Percentiles rank a stretch among this genome's conserved stretches.
These are phyloP conservation scores for Claviceps humidiphila DNA, from an alignment of 2,329 filamentous ascomycete genomes.

Conservation along the genomic window DNA sequence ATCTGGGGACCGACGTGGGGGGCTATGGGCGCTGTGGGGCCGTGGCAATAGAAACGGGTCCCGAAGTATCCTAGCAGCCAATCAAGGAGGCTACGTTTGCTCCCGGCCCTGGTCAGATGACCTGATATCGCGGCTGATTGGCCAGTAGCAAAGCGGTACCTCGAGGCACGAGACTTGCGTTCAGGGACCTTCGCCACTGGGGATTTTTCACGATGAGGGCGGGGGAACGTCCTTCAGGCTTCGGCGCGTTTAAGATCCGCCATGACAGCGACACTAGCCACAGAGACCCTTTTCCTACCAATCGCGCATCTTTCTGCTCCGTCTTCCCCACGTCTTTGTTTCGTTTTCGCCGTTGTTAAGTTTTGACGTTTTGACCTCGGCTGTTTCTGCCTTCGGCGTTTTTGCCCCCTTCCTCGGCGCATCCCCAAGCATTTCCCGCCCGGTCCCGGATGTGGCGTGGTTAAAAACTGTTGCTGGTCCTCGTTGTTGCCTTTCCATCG, in stretches of 20 bases:
- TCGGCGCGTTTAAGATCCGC: too few relatives aligned
- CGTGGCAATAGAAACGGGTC: too few relatives aligned
- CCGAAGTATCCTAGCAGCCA: neutral
- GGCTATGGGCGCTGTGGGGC: neutral
- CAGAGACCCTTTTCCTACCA: too few relatives aligned
- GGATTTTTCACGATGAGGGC: too few relatives aligned
- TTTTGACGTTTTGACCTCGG: neutral
- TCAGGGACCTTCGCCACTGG: too few relatives aligned
- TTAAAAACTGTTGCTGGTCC: conserved; percentile 5
- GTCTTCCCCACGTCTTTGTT: too few relatives aligned
- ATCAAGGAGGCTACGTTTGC: neutral
- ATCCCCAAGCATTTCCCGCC: neutral
- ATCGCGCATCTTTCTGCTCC: too few relatives aligned
- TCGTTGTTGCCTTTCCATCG: neutral
- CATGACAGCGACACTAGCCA: too few relatives aligned
- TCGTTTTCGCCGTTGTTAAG: too few relatives aligned
- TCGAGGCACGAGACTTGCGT: neutral
- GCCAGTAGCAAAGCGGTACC: neutral
- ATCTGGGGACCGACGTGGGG: neutral
- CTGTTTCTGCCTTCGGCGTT: neutral
- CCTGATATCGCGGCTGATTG: conserved; percentile 2
- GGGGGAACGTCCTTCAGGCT: too few relatives aligned
- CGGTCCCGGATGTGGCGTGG: neutral
- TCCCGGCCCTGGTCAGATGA: conserved; percentile 1
- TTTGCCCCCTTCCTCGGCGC: conserved; percentile 10